Evolutionary conservation across 2,329 filamentous ascomycete genomes (phyloP).

Genomic region (Ophiocordyceps sinensis): DNA sequence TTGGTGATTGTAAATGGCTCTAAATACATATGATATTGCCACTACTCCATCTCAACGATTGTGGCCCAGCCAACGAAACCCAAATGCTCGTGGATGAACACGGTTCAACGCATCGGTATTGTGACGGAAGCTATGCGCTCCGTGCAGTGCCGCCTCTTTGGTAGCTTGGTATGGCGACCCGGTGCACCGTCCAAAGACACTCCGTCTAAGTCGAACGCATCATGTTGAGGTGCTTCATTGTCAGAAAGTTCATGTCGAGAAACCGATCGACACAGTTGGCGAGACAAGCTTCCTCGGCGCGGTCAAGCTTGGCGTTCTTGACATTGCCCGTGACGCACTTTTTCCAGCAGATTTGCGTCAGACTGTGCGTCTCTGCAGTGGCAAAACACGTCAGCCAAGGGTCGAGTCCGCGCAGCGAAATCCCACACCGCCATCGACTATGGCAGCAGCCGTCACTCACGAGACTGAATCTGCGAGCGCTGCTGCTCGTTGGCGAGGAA

Average conservation of each 20-base stretch:
- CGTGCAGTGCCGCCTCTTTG: too few relatives aligned
- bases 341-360: constrained; percentile 75
- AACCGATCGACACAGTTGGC: constrained; percentile 90
- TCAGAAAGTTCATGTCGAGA: constrained; percentile 72
- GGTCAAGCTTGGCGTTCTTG: constrained; percentile 57
- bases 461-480: constrained; percentile 52
- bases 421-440: not conserved
- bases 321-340: constrained; percentile 76
- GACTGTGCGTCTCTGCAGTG: constrained; percentile 32
- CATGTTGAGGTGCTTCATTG: constrained; percentile 71
- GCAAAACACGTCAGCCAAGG: constrained; percentile 6
- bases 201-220: constrained; percentile 21
- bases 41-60: too few relatives aligned
- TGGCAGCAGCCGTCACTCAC: constrained; percentile 28
- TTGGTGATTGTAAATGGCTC: too few relatives aligned
- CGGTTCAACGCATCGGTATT: too few relatives aligned
- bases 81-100: too few relatives aligned
- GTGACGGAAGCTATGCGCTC: too few relatives aligned
- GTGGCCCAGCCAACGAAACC: too few relatives aligned
- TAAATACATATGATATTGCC: too few relatives aligned
- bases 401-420: not conserved
- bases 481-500: constrained; percentile 76
- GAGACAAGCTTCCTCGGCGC: constrained; percentile 67
- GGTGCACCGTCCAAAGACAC: too few relatives aligned
- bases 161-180: too few relatives aligned